These are phyloP conservation scores for Hericium erinaceus DNA, from an alignment of 768 basidiomycete species.

Conservation along the genomic window DNA sequence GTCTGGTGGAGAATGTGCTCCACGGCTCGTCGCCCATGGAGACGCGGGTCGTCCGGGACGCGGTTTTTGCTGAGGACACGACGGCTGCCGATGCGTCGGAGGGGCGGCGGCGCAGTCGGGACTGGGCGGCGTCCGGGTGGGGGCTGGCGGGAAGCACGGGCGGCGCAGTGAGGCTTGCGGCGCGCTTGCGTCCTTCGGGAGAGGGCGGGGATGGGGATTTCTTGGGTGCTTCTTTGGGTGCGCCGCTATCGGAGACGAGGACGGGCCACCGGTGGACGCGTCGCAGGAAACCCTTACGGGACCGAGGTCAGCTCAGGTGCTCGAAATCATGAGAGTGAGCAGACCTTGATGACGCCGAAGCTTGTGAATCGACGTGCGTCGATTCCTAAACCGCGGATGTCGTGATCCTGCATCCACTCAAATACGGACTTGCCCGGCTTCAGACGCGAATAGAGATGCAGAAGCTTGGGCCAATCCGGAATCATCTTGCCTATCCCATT, in stretches of 20 bases:
- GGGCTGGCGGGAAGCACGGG: not conserved
- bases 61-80: slow-evolving; percentile 1
- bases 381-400: slow-evolving; percentile 64
- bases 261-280: slow-evolving; percentile 92
- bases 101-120: slow-evolving; percentile 5
- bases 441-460: slow-evolving; percentile 80
- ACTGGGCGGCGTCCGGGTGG: not conserved
- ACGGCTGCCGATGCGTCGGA: slow-evolving; percentile 1
- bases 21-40: too few relatives aligned
- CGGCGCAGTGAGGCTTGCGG: slow-evolving; percentile 8
- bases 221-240: not conserved
- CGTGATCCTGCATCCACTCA: slow-evolving; percentile 79
- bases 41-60: not conserved
- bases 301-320: not conserved
- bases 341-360: slow-evolving; percentile 93
- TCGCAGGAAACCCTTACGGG: slow-evolving; percentile 63
- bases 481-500: slow-evolving; percentile 37
- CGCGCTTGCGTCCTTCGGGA: slow-evolving; percentile 12
- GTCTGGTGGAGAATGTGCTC: too few relatives aligned
- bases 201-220: slow-evolving; percentile 10
- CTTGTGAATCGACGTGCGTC: slow-evolving; percentile 92
- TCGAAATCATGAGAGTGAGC: not conserved
- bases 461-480: slow-evolving; percentile 81
- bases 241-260: slow-evolving; percentile 30
- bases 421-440: slow-evolving; percentile 75